phyloP scores from a whole-genome alignment of 257 asterid genomes.

The Solanum paucissectum region DNA sequence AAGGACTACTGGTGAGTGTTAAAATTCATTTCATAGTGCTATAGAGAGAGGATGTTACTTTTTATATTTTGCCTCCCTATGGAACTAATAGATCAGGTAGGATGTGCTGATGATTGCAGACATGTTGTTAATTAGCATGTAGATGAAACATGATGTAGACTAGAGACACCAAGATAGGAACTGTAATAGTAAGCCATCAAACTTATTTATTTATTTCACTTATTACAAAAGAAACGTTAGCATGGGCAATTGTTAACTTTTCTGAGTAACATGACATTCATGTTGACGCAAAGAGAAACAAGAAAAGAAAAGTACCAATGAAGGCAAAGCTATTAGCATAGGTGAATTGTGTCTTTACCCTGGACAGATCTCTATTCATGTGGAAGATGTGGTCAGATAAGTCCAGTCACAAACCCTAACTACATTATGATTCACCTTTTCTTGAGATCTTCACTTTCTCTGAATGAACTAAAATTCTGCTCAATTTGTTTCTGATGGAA shows the following conservation, averaged over 20 bases:
- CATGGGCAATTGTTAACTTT: background rate
- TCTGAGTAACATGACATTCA: background rate
- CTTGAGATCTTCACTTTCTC: background rate
- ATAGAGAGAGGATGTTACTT: background rate
- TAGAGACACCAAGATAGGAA: background rate
- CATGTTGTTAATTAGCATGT: background rate
- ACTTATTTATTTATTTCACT: background rate
- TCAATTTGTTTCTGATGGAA: slow-evolving; percentile 5
- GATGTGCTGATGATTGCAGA: background rate
- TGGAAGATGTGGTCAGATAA: background rate
- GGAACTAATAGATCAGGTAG: background rate
- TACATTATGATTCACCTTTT: background rate
- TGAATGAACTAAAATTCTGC: background rate
- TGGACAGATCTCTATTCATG: background rate
- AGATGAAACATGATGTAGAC: background rate
- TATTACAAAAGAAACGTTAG: background rate
- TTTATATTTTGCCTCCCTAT: background rate
- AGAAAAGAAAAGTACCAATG: background rate
- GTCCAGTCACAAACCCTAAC: background rate
- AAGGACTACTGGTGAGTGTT: slow-evolving; percentile 59
- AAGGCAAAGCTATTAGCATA: background rate
- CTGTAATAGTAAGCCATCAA: background rate
- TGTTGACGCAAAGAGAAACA: background rate
- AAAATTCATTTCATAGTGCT: background rate
- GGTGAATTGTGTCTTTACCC: background rate